Percentiles rank a stretch among this genome's conserved stretches.
phyloP scores from a whole-genome alignment of 305 asterid genomes.

The Salvia sclarea region DNA sequence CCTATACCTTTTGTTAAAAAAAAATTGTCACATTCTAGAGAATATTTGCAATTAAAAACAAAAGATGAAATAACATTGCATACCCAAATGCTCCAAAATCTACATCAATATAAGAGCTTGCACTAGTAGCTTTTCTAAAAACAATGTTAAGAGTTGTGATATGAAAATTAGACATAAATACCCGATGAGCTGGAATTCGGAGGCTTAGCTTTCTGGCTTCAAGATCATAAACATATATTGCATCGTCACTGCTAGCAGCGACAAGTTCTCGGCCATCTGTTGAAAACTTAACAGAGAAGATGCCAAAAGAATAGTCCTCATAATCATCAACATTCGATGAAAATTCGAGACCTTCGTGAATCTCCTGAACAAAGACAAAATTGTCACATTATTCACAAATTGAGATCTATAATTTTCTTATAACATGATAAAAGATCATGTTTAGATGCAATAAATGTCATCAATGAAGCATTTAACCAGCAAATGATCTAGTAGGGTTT shows the following conservation, averaged over 20 bases:
- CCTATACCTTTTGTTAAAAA: too few relatives aligned
- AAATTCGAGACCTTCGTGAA: slow-evolving; percentile 89
- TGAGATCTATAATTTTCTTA: background rate
- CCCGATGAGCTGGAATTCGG: slow-evolving; percentile 84
- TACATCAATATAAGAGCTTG: background rate
- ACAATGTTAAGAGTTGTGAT: background rate
- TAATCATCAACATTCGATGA: slow-evolving; percentile 56
- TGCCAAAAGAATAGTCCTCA: slow-evolving; percentile 76
- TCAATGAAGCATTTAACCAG: background rate
- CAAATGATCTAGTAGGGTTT: background rate
- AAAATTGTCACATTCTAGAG: too few relatives aligned
- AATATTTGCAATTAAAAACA: too few relatives aligned
- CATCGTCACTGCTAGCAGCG: slow-evolving; percentile 72
- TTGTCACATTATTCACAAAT: background rate
- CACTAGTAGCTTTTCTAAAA: slow-evolving; percentile 1
- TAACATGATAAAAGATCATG: background rate
- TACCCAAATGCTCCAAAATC: background rate
- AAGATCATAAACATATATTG: slow-evolving; percentile 88
- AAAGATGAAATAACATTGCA: background rate
- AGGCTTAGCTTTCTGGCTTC: slow-evolving; percentile 69
- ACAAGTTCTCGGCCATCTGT: slow-evolving; percentile 90
- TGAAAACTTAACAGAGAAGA: slow-evolving; percentile 90
- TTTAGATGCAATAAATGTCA: background rate
- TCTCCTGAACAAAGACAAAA: slow-evolving; percentile 63
- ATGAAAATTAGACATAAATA: slow-evolving; percentile 32